Percentiles rank a stretch among this genome's conserved stretches.
Evolutionary conservation across 768 basidiomycete genomes (phyloP).

Genomic region (Serpula lacrymans): DNA sequence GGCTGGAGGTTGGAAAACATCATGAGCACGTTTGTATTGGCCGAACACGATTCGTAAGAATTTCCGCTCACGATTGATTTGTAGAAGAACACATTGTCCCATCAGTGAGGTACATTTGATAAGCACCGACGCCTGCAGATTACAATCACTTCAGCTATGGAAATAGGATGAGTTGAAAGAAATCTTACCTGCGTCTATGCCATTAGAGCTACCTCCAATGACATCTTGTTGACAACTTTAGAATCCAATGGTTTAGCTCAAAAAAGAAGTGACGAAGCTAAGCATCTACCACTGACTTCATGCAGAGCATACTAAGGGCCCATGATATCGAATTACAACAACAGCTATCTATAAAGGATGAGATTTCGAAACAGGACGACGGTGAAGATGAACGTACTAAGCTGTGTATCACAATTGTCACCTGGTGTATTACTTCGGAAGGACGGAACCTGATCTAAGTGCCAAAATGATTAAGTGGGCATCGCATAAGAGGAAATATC

Average conservation of each 20-base stretch:
- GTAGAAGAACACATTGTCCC: slow-evolving; percentile 14
- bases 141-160: slow-evolving; percentile 6
- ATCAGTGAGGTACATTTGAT: slow-evolving; percentile 8
- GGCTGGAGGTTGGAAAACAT: slow-evolving; percentile 6
- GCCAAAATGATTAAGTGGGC: neutral
- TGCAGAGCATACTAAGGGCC: slow-evolving; percentile 24
- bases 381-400: slow-evolving; percentile 10
- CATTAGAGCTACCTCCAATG: slow-evolving; percentile 4
- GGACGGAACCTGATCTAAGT: slow-evolving; percentile 18
- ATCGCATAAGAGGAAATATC: neutral
- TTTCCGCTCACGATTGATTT: slow-evolving; percentile 16
- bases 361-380: neutral
- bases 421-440: slow-evolving; percentile 19
- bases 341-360: slow-evolving; percentile 13
- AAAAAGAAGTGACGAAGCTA: neutral
- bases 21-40: neutral
- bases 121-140: slow-evolving; percentile 6
- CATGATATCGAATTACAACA: slow-evolving; percentile 27
- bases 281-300: slow-evolving; percentile 16
- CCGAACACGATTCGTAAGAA: neutral
- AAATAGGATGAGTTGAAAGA: neutral
- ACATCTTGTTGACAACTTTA: slow-evolving; percentile 21
- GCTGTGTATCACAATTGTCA: slow-evolving; percentile 22
- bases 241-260: neutral
- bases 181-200: slow-evolving; percentile 15